phyloP scores from a whole-genome alignment of 768 basidiomycete genomes.

The Vararia minispora region DNA sequence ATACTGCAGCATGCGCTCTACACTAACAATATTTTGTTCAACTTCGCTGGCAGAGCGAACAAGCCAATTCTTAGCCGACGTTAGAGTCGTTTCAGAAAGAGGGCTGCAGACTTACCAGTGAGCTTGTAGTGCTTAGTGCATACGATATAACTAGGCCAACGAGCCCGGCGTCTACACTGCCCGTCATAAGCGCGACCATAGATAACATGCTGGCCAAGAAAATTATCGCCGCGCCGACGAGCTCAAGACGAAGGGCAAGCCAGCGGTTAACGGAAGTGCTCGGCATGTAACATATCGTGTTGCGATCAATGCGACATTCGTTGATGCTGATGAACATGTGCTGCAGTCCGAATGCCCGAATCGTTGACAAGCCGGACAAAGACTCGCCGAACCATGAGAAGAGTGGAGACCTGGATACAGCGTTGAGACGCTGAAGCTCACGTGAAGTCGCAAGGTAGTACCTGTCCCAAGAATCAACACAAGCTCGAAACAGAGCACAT shows the following conservation, averaged over 20 bases:
- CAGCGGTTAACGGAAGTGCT: conserved; percentile 72
- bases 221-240: conserved; percentile 75
- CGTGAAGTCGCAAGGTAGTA: conserved; percentile 84
- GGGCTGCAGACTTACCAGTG: conserved; percentile 40
- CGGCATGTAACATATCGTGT: conserved; percentile 57
- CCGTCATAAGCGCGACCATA: conserved; percentile 58
- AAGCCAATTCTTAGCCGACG: conserved; percentile 54
- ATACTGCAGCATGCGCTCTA: conserved; percentile 82
- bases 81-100: background rate
- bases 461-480: conserved; percentile 24
- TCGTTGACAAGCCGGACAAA: conserved; percentile 66
- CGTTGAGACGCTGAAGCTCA: conserved; percentile 81
- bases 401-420: conserved; percentile 83
- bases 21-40: conserved; percentile 84
- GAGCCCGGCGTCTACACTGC: conserved; percentile 74
- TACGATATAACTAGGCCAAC: conserved; percentile 84
- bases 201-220: conserved; percentile 58
- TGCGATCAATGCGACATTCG: conserved; percentile 69
- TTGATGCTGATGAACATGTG: conserved; percentile 55
- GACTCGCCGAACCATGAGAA: conserved; percentile 84
- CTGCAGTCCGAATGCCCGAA: conserved; percentile 72
- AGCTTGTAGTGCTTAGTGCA: conserved; percentile 73
- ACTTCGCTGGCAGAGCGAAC: conserved; percentile 79
- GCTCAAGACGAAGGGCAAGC: conserved; percentile 77
- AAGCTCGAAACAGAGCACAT: background rate